phyloP scores from a whole-genome alignment of 1,284 basidiomycete species.

The Bondarzewia mesenterica region DNA sequence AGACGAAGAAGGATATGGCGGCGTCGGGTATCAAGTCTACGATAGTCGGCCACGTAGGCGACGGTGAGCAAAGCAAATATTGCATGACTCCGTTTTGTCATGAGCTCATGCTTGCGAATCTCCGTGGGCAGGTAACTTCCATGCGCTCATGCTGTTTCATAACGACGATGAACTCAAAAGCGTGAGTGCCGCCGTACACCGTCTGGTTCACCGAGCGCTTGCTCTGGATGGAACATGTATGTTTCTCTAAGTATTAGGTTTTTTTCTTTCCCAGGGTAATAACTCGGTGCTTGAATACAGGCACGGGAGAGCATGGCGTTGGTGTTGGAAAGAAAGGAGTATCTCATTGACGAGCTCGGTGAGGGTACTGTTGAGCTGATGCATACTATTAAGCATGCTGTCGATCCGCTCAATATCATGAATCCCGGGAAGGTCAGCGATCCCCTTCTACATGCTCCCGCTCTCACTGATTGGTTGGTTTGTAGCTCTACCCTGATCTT shows the following conservation, averaged over 20 bases:
- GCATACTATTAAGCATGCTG: conserved; percentile 65
- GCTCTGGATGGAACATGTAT: conserved; percentile 67
- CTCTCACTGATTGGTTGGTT: not conserved
- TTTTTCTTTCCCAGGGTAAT: not conserved
- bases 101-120: conserved; percentile 7
- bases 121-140: conserved; percentile 44
- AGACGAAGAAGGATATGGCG: conserved; percentile 74
- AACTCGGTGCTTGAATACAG: conserved; percentile 11
- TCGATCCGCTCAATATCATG: conserved; percentile 73
- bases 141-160: conserved; percentile 60
- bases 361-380: conserved; percentile 72
- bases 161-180: conserved; percentile 48
- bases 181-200: conserved; percentile 55
- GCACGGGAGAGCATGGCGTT: conserved; percentile 60
- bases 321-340: conserved; percentile 72
- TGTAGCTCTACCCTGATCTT: not conserved
- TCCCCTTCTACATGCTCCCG: not conserved
- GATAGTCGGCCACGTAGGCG: conserved; percentile 81
- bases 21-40: conserved; percentile 56
- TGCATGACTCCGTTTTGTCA: conserved; percentile 16
- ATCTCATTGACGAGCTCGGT: conserved; percentile 69
- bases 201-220: conserved; percentile 60
- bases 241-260: no score
- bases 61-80: conserved; percentile 45
- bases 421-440: conserved; percentile 74